Base-by-base conservation (phyloP, 2,329 filamentous ascomycete genomes). In the Ophiostoma montium region DNA sequence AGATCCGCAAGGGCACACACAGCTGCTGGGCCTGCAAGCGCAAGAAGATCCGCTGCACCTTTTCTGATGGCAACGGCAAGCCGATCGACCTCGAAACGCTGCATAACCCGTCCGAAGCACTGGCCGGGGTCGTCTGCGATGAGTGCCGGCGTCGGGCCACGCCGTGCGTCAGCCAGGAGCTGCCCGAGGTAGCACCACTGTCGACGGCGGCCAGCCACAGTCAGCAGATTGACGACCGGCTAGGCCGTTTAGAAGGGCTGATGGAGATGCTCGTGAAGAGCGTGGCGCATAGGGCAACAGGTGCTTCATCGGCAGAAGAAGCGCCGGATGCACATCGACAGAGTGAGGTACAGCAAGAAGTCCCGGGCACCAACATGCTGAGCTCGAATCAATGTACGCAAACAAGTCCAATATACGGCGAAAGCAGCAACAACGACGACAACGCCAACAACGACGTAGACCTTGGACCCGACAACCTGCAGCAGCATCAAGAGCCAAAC, bases 1-100 rank as follows among this genome's bases (percentile, higher is more conserved):
- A 56, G 50, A 46, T 57, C 27, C 53, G 55, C 49, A 57, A 57
- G 36, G 54, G 54, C 13, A 78, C 74, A 0, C 65, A 62, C 38
- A 76, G 71, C 52, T 78, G 74, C 58, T 77, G 73, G 73, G 73
- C 75, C 52, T 78, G 74, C 65, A 73, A 73, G 59, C 66, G 70
- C 47, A 67, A 72, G 27, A 78, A 78, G 61, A 66, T 70, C 13
- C 63, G 65, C 3, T 78, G 75, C 56, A 67, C 64, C 9, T 70
- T 72, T 48, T 59, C 61, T 11, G 56, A 62, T 3, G 56, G 63
- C 3, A 44, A 52, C 12, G 39, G 39, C 16, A 18, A 38, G 8
- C 19, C 36, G 2, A 35, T 45, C 6, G 51, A 53, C 8, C 32
- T 27, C 8, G 49, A 50, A 10, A 41, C 35, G 7, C 23, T 50